A percentile compares a stretch with the other conserved stretches of the same genome.
phyloP scores from a whole-genome alignment of 2,329 filamentous ascomycete genomes.

The Botryosphaeria agaves region DNA sequence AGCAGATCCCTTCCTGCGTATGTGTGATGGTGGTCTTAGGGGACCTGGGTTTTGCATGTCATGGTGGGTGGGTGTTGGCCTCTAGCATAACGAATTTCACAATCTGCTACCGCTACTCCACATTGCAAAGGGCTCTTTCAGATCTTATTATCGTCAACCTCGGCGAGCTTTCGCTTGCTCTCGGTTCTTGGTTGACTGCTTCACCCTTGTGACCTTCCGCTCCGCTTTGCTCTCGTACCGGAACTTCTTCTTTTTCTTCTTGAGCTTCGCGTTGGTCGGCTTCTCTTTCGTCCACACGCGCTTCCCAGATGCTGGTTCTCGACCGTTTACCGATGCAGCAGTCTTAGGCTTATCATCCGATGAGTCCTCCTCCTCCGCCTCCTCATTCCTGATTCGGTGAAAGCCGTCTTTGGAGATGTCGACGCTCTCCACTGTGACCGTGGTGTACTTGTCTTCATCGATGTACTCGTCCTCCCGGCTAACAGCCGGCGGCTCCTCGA shows the following conservation, averaged over 20 bases:
- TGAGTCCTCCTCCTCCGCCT: slow-evolving; percentile 15
- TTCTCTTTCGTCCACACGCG: slow-evolving; percentile 34
- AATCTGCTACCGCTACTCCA: no score
- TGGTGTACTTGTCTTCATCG: slow-evolving; percentile 91
- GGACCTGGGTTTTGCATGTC: no score
- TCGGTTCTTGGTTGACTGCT: slow-evolving; percentile 52
- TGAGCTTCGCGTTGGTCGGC: slow-evolving; percentile 23
- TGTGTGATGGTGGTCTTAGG: no score
- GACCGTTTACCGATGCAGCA: slow-evolving; percentile 7
- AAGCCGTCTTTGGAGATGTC: slow-evolving; percentile 61
- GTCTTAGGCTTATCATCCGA: slow-evolving; percentile 9
- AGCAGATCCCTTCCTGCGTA: no score
- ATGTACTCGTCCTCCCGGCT: slow-evolving; percentile 81
- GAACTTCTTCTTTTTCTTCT: slow-evolving; percentile 73
- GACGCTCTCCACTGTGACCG: slow-evolving; percentile 83
- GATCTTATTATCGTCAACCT: slow-evolving; percentile 20
- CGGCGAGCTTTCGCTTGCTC: slow-evolving; percentile 45
- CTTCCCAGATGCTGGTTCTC: slow-evolving; percentile 21
- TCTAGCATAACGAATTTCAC: no score
- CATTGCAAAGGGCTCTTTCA: no score
- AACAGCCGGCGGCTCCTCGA: slow-evolving; percentile 43
- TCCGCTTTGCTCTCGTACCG: slow-evolving; percentile 83
- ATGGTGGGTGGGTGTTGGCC: no score
- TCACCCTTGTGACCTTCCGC: slow-evolving; percentile 41
- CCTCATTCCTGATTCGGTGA: slow-evolving; percentile 30